Conservation (phyloP, 192 early-diverging fungal genomes). For the Linnemannia schmuckeri region DNA sequence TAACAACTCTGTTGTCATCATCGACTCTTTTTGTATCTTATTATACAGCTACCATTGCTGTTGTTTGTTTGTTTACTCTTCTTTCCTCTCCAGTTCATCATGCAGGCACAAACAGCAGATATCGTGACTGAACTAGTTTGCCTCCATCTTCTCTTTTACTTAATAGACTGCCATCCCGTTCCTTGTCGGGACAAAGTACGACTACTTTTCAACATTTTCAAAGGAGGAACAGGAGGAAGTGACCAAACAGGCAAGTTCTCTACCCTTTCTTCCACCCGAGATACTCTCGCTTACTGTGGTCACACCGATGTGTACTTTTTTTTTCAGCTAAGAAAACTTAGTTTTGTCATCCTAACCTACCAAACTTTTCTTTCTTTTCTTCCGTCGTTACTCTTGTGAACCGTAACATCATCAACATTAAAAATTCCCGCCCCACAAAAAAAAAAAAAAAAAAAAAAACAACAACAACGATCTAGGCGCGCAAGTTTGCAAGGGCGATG, state of each 20-base stretch:
- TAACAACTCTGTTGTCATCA: not conserved
- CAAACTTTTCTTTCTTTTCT: not conserved
- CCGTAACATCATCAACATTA: not conserved
- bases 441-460: not conserved
- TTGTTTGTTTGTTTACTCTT: not conserved
- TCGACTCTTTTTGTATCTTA: not conserved
- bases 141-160: not conserved
- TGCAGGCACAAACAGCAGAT: not conserved
- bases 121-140: not conserved
- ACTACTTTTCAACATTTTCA: constrained; percentile 88
- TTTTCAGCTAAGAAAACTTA: not conserved
- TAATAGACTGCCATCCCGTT: constrained; percentile 91
- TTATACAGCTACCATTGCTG: not conserved
- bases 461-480: constrained; percentile 65
- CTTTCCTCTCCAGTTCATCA: not conserved
- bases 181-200: constrained; percentile 96
- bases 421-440: not conserved
- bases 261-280: not conserved
- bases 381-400: too few relatives aligned
- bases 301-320: not conserved
- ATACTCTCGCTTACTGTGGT: not conserved
- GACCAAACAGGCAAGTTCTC: constrained; percentile 79
- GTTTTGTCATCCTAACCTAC: not conserved
- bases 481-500: constrained; percentile 94
- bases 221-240: constrained; percentile 94